Conservation (phyloP, 441 rosid species). For the Erysimum pusillum region DNA sequence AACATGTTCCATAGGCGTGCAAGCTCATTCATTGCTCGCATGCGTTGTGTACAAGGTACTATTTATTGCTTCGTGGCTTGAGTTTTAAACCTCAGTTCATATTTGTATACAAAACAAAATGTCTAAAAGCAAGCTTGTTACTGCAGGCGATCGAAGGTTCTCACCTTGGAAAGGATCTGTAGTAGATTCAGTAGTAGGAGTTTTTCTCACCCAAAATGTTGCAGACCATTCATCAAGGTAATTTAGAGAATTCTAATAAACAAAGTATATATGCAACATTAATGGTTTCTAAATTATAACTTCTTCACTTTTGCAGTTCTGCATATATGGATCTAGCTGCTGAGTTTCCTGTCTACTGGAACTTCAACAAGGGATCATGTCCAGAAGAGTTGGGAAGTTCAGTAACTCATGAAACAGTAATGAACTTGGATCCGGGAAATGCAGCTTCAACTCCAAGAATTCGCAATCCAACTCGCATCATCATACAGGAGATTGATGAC, state of each 20-base stretch:
- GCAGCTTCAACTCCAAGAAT: constrained; percentile 45
- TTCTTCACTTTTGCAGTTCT: constrained; percentile 55
- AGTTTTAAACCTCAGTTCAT: neutral
- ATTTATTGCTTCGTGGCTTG: neutral
- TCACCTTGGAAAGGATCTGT: constrained; percentile 78
- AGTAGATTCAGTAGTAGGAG: constrained; percentile 73
- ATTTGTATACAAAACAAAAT: neutral
- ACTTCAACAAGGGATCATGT: constrained; percentile 36
- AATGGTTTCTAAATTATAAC: constrained; percentile 31
- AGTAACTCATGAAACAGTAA: constrained; percentile 48
- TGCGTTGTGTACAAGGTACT: constrained; percentile 73
- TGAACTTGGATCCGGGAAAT: constrained; percentile 52
- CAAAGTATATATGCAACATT: neutral
- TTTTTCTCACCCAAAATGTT: constrained; percentile 73
- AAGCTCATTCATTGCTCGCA: constrained; percentile 64
- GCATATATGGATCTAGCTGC: constrained; percentile 75
- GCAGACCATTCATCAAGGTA: constrained; percentile 76
- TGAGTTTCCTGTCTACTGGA: constrained; percentile 52
- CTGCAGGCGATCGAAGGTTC: constrained; percentile 68
- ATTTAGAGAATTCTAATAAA: neutral
- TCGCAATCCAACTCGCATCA: constrained; percentile 57
- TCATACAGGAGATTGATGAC: constrained; percentile 48
- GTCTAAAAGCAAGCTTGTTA: constrained; percentile 23
- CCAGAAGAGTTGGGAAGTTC: constrained; percentile 52
- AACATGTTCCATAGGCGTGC: constrained; percentile 54